Conservation (phyloP, 108 stramenopile genomes). For the Cyclotella kingstonii region DNA sequence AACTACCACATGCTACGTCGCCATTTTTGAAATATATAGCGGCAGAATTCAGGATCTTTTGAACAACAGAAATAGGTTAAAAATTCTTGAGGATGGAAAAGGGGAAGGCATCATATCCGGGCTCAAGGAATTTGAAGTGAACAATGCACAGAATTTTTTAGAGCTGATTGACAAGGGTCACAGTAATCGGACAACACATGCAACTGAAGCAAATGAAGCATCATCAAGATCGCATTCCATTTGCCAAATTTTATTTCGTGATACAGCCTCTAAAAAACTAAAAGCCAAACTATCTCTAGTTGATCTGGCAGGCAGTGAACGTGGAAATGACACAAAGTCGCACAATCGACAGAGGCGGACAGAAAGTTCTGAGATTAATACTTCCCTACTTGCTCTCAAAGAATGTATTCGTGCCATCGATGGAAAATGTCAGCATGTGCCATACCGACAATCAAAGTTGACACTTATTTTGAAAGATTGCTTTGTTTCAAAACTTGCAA, state of each 20-base stretch:
- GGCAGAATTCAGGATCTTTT: slow-evolving; percentile 95
- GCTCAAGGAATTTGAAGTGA: slow-evolving; percentile 78
- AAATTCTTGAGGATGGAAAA: slow-evolving; percentile 95
- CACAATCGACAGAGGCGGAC: slow-evolving; percentile 93
- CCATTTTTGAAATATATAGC: slow-evolving; percentile 98
- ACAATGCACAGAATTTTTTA: slow-evolving; percentile 76
- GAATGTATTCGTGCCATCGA: slow-evolving; percentile 98
- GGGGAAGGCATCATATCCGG: slow-evolving; percentile 93
- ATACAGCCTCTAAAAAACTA: slow-evolving; percentile 51
- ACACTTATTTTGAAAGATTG: slow-evolving; percentile 97
- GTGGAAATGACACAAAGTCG: slow-evolving; percentile 92
- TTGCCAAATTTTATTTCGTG: slow-evolving; percentile 91
- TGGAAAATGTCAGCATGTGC: slow-evolving; percentile 77
- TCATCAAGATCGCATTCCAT: slow-evolving; percentile 96
- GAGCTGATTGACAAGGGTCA: slow-evolving; percentile 85
- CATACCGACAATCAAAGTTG: slow-evolving; percentile 98
- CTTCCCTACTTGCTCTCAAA: slow-evolving; percentile 92
- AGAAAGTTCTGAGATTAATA: slow-evolving; percentile 98
- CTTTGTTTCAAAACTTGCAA: slow-evolving; percentile 86
- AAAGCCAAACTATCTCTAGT: slow-evolving; percentile 91
- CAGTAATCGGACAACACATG: slow-evolving; percentile 91
- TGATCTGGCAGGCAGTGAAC: slow-evolving; percentile 96
- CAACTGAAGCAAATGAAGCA: slow-evolving; percentile 91
- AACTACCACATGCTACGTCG: slow-evolving; percentile 56
- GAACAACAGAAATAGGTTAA: slow-evolving; percentile 86